These are phyloP conservation scores for Schizonepeta tenuifolia DNA, from an alignment of 257 asterid genomes.

Conservation along the genomic window DNA sequence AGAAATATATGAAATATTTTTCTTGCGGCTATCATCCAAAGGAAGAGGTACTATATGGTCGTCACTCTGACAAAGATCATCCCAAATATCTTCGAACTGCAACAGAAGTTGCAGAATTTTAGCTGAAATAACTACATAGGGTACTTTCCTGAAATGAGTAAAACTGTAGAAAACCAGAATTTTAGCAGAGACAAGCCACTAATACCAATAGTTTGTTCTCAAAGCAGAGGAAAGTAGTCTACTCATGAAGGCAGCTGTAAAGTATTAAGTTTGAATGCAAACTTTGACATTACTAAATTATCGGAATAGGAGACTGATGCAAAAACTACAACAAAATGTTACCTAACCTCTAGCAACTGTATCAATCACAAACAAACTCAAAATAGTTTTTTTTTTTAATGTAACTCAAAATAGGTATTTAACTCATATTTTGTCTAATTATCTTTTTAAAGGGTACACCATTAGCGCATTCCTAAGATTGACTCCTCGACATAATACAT, in stretches of 20 bases:
- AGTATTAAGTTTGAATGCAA: background rate
- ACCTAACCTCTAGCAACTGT: background rate
- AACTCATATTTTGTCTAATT: background rate
- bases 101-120: conserved; percentile 59
- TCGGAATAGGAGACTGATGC: conserved; percentile 2
- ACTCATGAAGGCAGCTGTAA: conserved; percentile 19
- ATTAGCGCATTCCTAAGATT: background rate
- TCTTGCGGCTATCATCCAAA: conserved; percentile 47
- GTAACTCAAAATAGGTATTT: background rate
- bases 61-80: conserved; percentile 60
- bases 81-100: conserved; percentile 91
- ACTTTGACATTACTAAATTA: background rate
- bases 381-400: too few relatives aligned
- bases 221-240: background rate
- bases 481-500: conserved; percentile 6
- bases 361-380: background rate
- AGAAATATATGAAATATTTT: conserved; percentile 38
- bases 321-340: background rate
- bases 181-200: background rate
- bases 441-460: conserved; percentile 7
- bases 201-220: background rate
- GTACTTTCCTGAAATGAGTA: conserved; percentile 47
- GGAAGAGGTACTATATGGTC: conserved; percentile 85
- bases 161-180: conserved; percentile 2
- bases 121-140: conserved; percentile 55